A percentile compares a stretch with the other conserved stretches of the same genome.
phyloP scores from a whole-genome alignment of 176 grass and related monocot genomes.

The Pontederia paniculata region DNA sequence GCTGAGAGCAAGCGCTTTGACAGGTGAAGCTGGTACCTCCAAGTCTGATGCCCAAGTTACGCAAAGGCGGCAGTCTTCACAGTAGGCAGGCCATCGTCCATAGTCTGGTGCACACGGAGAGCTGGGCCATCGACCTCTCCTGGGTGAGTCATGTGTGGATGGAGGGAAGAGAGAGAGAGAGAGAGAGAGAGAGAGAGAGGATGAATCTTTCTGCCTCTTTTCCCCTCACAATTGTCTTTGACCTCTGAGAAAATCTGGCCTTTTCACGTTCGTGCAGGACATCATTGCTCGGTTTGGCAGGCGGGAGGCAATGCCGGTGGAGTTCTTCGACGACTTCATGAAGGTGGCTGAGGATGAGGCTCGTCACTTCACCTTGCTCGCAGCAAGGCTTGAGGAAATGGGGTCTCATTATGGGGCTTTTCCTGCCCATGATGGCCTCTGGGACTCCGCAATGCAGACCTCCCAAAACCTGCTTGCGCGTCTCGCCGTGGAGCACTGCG shows the following conservation, averaged over 20 bases:
- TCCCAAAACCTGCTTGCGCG: constrained; percentile 58
- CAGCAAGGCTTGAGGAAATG: constrained; percentile 45
- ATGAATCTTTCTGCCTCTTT: too few species aligned
- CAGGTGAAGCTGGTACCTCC: constrained; percentile 47
- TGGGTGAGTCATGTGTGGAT: constrained; percentile 24
- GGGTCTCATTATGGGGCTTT: constrained; percentile 70
- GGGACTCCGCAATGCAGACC: constrained; percentile 74
- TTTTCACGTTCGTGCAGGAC: constrained; percentile 26
- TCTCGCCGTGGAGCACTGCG: constrained; percentile 76
- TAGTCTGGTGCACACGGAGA: constrained; percentile 83
- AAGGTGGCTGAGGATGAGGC: constrained; percentile 67
- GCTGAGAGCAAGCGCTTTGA: not conserved
- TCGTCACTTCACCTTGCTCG: constrained; percentile 50
- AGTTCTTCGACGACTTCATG: constrained; percentile 79
- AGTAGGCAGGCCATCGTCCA: constrained; percentile 73
- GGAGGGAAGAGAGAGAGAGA: too few species aligned
- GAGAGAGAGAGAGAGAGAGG: too few species aligned
- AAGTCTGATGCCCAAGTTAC: constrained; percentile 55
- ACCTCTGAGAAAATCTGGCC: not conserved
- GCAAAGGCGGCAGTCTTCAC: constrained; percentile 70
- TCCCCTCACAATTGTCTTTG: not conserved
- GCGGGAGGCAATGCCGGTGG: constrained; percentile 42
- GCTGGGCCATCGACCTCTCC: constrained; percentile 93
- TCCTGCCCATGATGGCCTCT: constrained; percentile 76
- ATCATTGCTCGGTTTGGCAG: constrained; percentile 73